These are phyloP conservation scores for Fusarium mangiferae DNA, from an alignment of 2,329 filamentous ascomycete species.

Conservation along the genomic window DNA sequence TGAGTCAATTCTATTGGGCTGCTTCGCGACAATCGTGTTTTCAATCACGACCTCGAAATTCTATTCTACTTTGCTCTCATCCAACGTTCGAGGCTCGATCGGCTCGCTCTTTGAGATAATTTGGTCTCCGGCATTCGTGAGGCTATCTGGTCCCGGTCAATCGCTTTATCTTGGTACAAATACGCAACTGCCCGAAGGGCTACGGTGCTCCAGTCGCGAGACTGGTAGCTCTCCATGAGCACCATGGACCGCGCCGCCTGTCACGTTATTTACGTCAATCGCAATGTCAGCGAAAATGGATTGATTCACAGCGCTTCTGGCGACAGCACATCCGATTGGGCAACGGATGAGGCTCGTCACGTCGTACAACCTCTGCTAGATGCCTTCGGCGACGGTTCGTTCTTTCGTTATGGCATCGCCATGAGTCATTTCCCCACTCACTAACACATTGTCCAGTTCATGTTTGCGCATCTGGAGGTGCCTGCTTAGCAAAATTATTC, in stretches of 20 bases:
- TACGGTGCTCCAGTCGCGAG: constrained; percentile 69
- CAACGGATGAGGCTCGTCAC: constrained; percentile 55
- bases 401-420: constrained; percentile 4
- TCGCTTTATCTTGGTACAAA: constrained; percentile 33
- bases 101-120: constrained; percentile 6
- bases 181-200: constrained; percentile 52
- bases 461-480: constrained; percentile 62
- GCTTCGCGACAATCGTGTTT: constrained; percentile 21
- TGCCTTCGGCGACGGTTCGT: constrained; percentile 64
- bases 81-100: not conserved
- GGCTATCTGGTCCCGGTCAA: constrained; percentile 13
- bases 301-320: constrained; percentile 49
- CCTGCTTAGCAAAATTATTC: constrained; percentile 64
- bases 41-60: constrained; percentile 3
- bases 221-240: constrained; percentile 67
- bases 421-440: constrained; percentile 5
- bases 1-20: constrained; percentile 23
- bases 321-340: constrained; percentile 44
- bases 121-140: constrained; percentile 34
- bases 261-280: constrained; percentile 70
- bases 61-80: not conserved
- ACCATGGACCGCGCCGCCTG: constrained; percentile 68
- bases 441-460: constrained; percentile 57
- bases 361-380: constrained; percentile 63
- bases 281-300: constrained; percentile 60